Evolutionary conservation across 179 eudicot genomes (phyloP), one percentile per base, ranked within the genome.

Genomic region (Amaranthus tricolor): DNA sequence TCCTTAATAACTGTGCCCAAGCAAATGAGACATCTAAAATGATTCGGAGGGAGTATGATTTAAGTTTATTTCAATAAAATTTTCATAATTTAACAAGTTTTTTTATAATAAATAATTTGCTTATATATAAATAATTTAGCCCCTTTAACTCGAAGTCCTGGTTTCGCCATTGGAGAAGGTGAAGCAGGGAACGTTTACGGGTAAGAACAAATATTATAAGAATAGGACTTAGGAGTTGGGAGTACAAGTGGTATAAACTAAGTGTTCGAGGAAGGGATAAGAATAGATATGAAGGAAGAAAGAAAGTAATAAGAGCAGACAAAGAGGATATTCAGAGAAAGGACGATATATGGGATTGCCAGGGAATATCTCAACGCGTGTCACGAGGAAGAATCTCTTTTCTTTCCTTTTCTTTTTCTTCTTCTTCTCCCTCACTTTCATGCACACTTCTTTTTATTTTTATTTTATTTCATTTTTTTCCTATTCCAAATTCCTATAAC

Each of bases 281-380:
- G 20, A 67, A 71, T 60, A 55, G 54, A 43, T n/a, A 24, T 12
- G 19, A 56, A 67, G 58, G 52, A 74, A 68, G 58, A 53, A 13
- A 68, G 73, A 47, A 70, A 24, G 14, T 11, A 61, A 68, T 7
- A 6, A 40, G 52, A 13, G 74, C 66, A 79, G 86, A 85, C 90
- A 87, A 83, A 85, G 83, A 85, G 90, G 86, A 85, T 87, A 87
- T 87, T 85, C 90, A 87, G 74, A 73, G 53, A 59, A 65, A 62
- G 56, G 13, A 68, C 54, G 82, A 70, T 53, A 70, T 53, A 45
- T 68, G 54, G 40, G 73, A 74, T 40, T 62, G 57, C 47, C 17
- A 68, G 58, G 54, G 82, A 82, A 77, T 83, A 77, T 81, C 67
- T 69, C 40, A 61, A 74, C 83, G 74, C 88, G 85, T 84, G 83